A percentile compares a stretch with the other conserved stretches of the same genome.
Conservation (phyloP, 305 asterid genomes). For the Fraxinus floribunda region DNA sequence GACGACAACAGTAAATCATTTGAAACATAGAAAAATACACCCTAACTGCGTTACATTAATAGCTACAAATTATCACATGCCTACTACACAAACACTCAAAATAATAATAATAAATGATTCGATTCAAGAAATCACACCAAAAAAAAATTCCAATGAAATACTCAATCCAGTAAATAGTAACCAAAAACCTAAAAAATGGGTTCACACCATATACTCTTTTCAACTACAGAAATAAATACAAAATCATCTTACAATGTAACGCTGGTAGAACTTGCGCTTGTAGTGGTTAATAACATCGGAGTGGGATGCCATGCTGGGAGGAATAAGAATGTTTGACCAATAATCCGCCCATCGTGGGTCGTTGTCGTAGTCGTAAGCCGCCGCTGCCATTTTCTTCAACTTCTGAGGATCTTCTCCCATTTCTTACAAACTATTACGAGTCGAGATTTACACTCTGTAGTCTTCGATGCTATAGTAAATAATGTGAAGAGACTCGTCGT, state of each 20-base stretch:
- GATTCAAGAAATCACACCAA: not conserved
- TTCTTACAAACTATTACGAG: not conserved
- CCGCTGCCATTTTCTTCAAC: slow-evolving; percentile 74
- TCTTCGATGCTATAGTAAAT: not conserved
- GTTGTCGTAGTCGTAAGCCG: slow-evolving; percentile 80
- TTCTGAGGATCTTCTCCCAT: slow-evolving; percentile 85
- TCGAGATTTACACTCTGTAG: not conserved
- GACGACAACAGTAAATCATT: not conserved
- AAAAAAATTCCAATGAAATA: not conserved
- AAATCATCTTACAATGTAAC: slow-evolving; percentile 53
- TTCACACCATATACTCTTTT: not conserved
- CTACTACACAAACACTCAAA: not conserved
- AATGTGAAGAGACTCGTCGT: not conserved
- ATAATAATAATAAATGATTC: not conserved
- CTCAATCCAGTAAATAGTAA: not conserved
- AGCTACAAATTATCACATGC: not conserved
- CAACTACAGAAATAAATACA: not conserved
- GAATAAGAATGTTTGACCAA: slow-evolving; percentile 93
- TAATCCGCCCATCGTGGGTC: slow-evolving; percentile 93
- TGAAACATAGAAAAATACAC: not conserved
- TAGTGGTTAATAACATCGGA: slow-evolving; percentile 80
- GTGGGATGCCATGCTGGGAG: slow-evolving; percentile 86
- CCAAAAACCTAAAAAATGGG: not conserved
- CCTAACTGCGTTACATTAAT: not conserved
- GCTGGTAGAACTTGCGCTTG: slow-evolving; percentile 97